Evolutionary conservation across 2,329 filamentous ascomycete genomes (phyloP), one percentile per base, ranked within the genome.

Genomic region (Lecanicillium sp.): DNA sequence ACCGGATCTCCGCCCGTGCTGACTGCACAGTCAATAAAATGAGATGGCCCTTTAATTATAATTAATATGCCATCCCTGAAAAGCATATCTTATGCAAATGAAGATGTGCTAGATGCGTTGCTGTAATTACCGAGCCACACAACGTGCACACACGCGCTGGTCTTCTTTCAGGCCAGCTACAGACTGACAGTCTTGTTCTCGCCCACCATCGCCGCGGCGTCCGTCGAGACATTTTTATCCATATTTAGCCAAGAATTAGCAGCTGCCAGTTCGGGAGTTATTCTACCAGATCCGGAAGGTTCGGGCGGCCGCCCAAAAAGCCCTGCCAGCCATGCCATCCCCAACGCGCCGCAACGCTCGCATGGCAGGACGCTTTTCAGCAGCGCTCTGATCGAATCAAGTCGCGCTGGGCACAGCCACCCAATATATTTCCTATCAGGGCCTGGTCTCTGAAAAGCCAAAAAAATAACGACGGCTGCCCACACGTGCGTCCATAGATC

Each of bases 401-500:
- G 27, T 21, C 42, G 29, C 15, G 42, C 14, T 14, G n/a, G 19
- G 20, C 26, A n/a, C 15, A 30, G 44, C 44, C 44, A 47, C 44
- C 21, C 30, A n/a, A 47, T 40, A 26, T 35, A 39, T 47, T 23
- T 24, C 15, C 44, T 29, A 29, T 5, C 10, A 21, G 9, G 26
- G 43, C 15, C 44, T 21, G 27, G 29, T 26, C 30, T 19, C 33
- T 30, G 23, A 12, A 15, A 8, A 19, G 19, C 15, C 32, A 36
- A 24, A n/a, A n/a, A n/a, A n/a, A 35, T 35, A 15, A 5, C 32
- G 17, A 15, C 8, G 32, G 12, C n/a, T 35, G 32, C 14, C 32
- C 20, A 43, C 46, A 49, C 46, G 46, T 49, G 46, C 33, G 21
- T 33, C 6, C 21, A 49, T 38, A 39, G 39, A 49, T 49, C 33